Evolutionary conservation across 768 basidiomycete genomes (phyloP).

Genomic region (Mycena rebaudengoi): DNA sequence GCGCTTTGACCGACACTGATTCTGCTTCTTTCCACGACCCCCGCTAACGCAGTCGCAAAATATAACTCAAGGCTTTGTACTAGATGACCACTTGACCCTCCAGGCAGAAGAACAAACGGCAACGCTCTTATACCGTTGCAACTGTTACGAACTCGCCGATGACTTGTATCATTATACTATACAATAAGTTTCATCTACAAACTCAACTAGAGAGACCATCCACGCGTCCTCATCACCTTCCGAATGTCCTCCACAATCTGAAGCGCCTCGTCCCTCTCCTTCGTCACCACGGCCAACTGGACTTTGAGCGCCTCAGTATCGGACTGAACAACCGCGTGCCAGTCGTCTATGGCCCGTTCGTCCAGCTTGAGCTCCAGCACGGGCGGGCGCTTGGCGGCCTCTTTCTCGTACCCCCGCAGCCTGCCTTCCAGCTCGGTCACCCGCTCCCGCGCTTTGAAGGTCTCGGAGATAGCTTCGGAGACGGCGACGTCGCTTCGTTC

Average conservation of each 20-base stretch:
- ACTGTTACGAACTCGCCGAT: too few relatives aligned
- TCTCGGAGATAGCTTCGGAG: conserved; percentile 26
- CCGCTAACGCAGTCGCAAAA: too few relatives aligned
- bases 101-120: too few relatives aligned
- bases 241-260: conserved; percentile 25
- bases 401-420: conserved; percentile 12
- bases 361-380: conserved; percentile 20
- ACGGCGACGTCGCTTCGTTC: conserved; percentile 29
- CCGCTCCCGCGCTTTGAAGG: conserved; percentile 27
- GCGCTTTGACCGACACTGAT: too few relatives aligned
- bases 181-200: too few relatives aligned
- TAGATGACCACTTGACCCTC: too few relatives aligned
- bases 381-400: conserved; percentile 6
- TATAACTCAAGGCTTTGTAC: too few relatives aligned
- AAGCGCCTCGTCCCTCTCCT: conserved; percentile 25
- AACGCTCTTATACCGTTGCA: too few relatives aligned
- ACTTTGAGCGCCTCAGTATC: conserved; percentile 25
- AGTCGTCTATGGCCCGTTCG: conserved; percentile 19
- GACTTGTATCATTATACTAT: too few relatives aligned
- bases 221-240: conserved; percentile 8
- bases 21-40: too few relatives aligned
- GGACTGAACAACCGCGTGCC: conserved; percentile 22
- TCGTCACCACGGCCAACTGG: conserved; percentile 21
- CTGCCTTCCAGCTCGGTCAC: conserved; percentile 24
- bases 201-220: conserved; percentile 1